Percentiles rank a stretch among this genome's conserved stretches.
phyloP scores from a whole-genome alignment of 495 filamentous ascomycete species.

The Aspergillus homomorphus region DNA sequence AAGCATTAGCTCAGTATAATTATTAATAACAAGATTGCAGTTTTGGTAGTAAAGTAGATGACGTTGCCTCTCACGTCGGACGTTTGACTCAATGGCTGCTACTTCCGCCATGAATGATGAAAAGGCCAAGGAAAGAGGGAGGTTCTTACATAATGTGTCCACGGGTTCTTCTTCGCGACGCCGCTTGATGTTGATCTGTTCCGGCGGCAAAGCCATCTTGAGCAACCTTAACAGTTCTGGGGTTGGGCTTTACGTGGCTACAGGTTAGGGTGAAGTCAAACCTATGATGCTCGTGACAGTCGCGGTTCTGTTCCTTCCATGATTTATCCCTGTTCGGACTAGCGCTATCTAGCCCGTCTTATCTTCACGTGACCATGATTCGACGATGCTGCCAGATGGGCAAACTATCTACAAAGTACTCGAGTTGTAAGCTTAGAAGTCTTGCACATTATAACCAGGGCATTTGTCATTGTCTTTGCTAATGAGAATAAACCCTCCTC shows the following conservation, averaged over 20 bases:
- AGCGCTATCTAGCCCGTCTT: conserved; percentile 9
- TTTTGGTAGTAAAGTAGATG: background rate
- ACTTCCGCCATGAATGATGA: background rate
- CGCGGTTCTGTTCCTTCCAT: conserved; percentile 9
- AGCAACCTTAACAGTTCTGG: background rate
- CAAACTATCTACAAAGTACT: background rate
- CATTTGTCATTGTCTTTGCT: conserved; percentile 14
- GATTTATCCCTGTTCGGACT: conserved; percentile 13
- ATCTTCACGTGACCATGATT: conserved; percentile 13
- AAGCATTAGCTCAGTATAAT: conserved; percentile 10
- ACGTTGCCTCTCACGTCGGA: background rate
- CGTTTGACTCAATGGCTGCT: background rate
- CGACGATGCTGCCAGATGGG: conserved; percentile 21
- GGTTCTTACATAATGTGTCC: conserved; percentile 51
- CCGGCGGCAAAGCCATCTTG: conserved; percentile 47
- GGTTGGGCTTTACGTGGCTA: background rate
- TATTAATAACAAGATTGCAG: background rate
- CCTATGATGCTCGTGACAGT: conserved; percentile 6
- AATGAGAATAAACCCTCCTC: conserved; percentile 12
- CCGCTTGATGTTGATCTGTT: conserved; percentile 55
- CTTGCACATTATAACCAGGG: conserved; percentile 1
- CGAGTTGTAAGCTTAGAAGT: background rate
- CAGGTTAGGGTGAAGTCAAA: conserved; percentile 4
- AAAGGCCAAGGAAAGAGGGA: background rate
- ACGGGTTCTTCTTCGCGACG: conserved; percentile 56